Evolutionary conservation across 1,139 yeast genomes (phyloP), one percentile per base, ranked within the genome.

Genomic region (Torulaspora globosa): DNA sequence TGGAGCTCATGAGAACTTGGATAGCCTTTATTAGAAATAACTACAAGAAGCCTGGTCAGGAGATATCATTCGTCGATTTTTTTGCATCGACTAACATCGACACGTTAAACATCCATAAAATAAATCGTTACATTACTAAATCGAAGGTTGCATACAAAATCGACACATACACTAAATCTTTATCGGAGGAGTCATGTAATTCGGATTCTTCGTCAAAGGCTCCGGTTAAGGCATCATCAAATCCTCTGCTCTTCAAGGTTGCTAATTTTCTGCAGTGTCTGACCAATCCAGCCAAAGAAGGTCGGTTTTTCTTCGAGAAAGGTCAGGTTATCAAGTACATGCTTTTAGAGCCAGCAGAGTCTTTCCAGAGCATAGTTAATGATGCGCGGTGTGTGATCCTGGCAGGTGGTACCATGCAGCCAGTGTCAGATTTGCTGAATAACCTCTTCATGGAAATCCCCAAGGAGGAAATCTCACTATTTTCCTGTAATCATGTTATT

Each of bases 381-480:
- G 76, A 80, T 28, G 76, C 90, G 0, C 76, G 74, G 53, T 84
- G 94, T 62, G 83, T 90, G 0, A 71, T 90, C 2, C 65, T 90
- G 5, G 95, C 96, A 9, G 98, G 98, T 30, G 98, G 98, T 14
- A 90, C 98, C 0, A 89, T 90, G 97, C 95, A 88, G 60, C 98
- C 98, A 0, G 73, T 82, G 48, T 64, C 73, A 12, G 97, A 90
- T 54, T 85, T 83, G 58, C 67, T 74, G 8, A 72, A 78, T 24
- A 78, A 75, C 52, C 68, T 90, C 32, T 80, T 89, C 44, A 96
- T 96, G 0, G 75, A 76, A 39, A 49, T 82, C 5, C 58, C 73
- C 1, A 54, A 70, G 0, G 49, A 61, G 0, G 58, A 73, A 40
- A 73, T 87, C 7, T 69, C 72, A 19, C 72, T 70, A 28, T 86